Evolutionary conservation across 2,329 filamentous ascomycete genomes (phyloP), one percentile per base, ranked within the genome.

Genomic region (Chaetomium olivaceum): DNA sequence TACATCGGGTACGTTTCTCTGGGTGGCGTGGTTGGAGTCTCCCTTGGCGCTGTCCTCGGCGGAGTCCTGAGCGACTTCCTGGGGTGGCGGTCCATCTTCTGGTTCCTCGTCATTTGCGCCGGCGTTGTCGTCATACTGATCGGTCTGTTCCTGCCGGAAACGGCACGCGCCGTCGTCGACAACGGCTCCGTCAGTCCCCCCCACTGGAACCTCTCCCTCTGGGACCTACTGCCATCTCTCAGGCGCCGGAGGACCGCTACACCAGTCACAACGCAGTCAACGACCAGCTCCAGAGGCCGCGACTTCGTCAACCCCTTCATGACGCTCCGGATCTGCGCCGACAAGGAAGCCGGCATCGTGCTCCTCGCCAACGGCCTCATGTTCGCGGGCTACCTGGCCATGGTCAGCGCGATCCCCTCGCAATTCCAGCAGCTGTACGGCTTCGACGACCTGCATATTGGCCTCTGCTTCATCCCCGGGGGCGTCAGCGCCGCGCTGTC

Each of bases 291-390:
- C 11, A n/a, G 29, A 14, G 9, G 4, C 23, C 21, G 14, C 16
- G 1, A 58, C 19, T 61, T 66, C 36, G 36, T 71, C 67, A 93
- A 98, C 78, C 96, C 97, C 77, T 81, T 97, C 68, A 88, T 87
- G 71, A 94, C 92, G 0, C 90, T 96, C 16, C 86, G 89, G 0
- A 93, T 95, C 0, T 85, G 92, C 66, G 82, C 87, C 70, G 91
- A 69, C 19, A 68, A 93, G 73, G 91, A 97, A 77, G 85, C 98
- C 56, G 79, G 77, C 2, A 69, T 83, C 9, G 74, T 86, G 0
- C 77, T 85, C 9, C 71, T 77, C 23, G 79, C 78, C 56, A 79
- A 77, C 59, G 78, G 77, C 56, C 71, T 85, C 4, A 76, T 82
- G 3, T 84, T 83, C 66, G 79, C 81, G 0, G 82, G 81, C 5